Evolutionary conservation across 495 filamentous ascomycete genomes (phyloP).

Genomic region (Evernia prunastri): DNA sequence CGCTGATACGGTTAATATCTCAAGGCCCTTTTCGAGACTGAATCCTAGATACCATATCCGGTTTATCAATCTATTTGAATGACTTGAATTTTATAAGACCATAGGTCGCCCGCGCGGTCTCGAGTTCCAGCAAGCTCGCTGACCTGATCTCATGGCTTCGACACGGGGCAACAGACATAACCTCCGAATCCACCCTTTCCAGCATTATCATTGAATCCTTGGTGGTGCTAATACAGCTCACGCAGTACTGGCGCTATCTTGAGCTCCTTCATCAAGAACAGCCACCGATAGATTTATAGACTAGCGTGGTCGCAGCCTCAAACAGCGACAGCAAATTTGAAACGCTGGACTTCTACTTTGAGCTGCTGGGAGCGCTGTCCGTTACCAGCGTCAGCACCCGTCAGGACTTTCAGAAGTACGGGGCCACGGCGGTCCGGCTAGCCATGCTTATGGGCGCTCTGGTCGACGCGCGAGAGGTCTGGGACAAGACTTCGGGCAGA

Average conservation of each 20-base stretch:
- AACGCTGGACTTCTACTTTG: constrained; percentile 42
- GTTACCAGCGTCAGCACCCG: constrained; percentile 29
- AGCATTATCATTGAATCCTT: constrained; percentile 33
- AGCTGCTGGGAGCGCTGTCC: constrained; percentile 38
- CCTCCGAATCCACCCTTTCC: constrained; percentile 19
- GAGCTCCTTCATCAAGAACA: constrained; percentile 1
- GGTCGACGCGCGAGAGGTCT: constrained; percentile 40
- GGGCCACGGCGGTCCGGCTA: constrained; percentile 37
- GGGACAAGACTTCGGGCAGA: constrained; percentile 12
- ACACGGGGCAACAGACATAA: constrained; percentile 5
- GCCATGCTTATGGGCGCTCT: constrained; percentile 34
- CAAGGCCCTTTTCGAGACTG: constrained; percentile 20
- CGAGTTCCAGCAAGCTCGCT: constrained; percentile 11
- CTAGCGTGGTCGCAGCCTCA: constrained; percentile 15
- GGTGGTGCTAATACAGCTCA: constrained; percentile 31
- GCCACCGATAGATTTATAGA: constrained; percentile 9
- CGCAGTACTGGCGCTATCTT: constrained; percentile 29
- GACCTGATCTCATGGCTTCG: constrained; percentile 17
- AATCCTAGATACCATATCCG: constrained; percentile 21
- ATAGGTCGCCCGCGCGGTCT: constrained; percentile 12
- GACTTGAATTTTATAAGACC: constrained; percentile 17
- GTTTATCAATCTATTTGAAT: constrained; percentile 17
- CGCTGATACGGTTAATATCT: constrained; percentile 11
- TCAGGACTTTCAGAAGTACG: constrained; percentile 33
- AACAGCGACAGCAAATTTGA: constrained; percentile 25